Conservation (phyloP, 768 basidiomycete species). For the Fistulinella prunicolor region DNA sequence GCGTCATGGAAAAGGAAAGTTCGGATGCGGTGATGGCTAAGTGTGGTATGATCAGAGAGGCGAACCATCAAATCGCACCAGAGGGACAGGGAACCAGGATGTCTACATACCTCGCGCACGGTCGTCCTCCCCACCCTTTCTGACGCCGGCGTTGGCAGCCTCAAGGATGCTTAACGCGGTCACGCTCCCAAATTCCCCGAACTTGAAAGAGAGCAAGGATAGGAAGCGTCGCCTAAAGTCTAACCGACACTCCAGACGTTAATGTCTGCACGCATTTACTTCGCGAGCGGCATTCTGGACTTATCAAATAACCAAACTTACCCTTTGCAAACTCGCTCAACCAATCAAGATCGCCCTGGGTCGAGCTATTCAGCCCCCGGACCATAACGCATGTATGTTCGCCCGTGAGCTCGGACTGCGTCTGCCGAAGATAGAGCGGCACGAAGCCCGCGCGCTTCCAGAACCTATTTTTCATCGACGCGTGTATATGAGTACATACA, state of each 20-base stretch:
- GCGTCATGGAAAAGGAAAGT: constrained; percentile 65
- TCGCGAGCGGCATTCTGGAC: no score
- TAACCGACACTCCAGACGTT: constrained; percentile 26
- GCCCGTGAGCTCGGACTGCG: constrained; percentile 90
- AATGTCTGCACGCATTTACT: neutral
- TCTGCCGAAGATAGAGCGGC: constrained; percentile 92
- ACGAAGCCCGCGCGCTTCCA: constrained; percentile 95
- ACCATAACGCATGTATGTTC: constrained; percentile 98
- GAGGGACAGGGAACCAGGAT: no score
- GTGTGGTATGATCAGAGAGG: neutral
- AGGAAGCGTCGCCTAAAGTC: constrained; percentile 94
- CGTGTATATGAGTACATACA: neutral
- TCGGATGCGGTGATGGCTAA: constrained; percentile 36
- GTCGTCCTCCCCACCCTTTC: constrained; percentile 27
- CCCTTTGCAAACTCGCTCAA: constrained; percentile 85
- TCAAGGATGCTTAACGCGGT: constrained; percentile 87
- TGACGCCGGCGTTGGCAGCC: constrained; percentile 67
- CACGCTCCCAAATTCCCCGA: constrained; percentile 89
- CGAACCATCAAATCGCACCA: no score
- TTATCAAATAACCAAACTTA: no score
- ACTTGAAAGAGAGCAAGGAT: constrained; percentile 86
- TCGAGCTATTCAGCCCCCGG: constrained; percentile 70
- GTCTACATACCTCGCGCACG: neutral
- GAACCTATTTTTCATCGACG: constrained; percentile 48
- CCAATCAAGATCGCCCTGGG: constrained; percentile 70